A percentile compares a stretch with the other conserved stretches of the same genome.
These are phyloP conservation scores for Albifimbria verrucaria DNA, from an alignment of 2,329 filamentous ascomycete species.

Conservation along the genomic window DNA sequence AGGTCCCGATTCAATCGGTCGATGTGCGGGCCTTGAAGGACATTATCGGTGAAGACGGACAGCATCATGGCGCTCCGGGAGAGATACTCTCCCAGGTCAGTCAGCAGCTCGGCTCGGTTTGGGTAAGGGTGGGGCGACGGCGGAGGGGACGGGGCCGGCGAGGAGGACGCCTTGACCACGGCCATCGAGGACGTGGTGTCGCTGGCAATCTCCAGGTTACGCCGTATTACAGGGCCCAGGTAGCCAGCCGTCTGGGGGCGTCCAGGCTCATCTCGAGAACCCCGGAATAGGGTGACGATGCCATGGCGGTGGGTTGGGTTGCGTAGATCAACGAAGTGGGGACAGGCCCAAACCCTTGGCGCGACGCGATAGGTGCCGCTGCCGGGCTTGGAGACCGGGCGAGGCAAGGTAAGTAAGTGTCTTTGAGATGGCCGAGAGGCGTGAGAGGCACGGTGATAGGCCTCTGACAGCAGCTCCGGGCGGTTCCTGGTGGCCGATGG, in stretches of 20 bases:
- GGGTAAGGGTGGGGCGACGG: constrained; percentile 3
- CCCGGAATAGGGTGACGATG: not conserved
- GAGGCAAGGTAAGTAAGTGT: too few species aligned
- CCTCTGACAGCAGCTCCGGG: too few species aligned
- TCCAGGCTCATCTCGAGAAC: not conserved
- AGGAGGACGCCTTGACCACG: constrained; percentile 6
- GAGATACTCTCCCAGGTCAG: constrained; percentile 33
- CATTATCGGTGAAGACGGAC: constrained; percentile 28
- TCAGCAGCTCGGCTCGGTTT: constrained; percentile 17
- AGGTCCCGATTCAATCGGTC: constrained; percentile 20
- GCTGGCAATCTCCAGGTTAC: constrained; percentile 22
- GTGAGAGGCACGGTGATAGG: too few species aligned
- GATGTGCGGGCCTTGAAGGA: constrained; percentile 30
- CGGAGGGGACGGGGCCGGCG: constrained; percentile 9
- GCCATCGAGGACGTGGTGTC: constrained; percentile 17
- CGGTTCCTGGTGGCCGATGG: not conserved
- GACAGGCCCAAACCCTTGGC: not conserved
- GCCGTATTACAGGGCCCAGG: constrained; percentile 24
- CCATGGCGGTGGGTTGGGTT: too few species aligned
- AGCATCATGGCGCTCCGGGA: constrained; percentile 29
- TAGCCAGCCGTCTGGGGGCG: constrained; percentile 2
- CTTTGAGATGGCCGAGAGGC: too few species aligned
- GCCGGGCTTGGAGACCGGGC: too few species aligned
- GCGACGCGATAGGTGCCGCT: not conserved
- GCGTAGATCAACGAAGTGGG: too few species aligned